Evolutionary conservation across 345 rosid species (phyloP), one percentile per base, ranked within the genome.

Genomic region (Gossypium longicalyx): DNA sequence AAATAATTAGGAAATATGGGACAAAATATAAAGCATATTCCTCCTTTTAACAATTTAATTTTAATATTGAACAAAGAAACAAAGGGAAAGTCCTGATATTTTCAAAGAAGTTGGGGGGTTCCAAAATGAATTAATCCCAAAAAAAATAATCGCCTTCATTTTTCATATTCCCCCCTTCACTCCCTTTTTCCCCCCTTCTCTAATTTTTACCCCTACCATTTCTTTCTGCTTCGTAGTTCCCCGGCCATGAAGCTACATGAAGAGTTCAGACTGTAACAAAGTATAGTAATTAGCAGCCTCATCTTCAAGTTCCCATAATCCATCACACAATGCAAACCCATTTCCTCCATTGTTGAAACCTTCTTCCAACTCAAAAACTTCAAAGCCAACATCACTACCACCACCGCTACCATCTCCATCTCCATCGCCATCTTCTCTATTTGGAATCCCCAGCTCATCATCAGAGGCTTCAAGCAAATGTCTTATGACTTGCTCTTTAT

Each of bases 401-500:
- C 3, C 62, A 12, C 22, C 62, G 54, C 15, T 16, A 13, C 2
- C 54, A 51, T 23, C 85, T 7, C 52, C 52, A 12, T 48, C 52
- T 7, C 52, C 52, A 12, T 48, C 52, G 15, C 38, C 76, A 13
- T 34, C 79, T 12, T 80, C 85, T 29, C 74, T 79, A 56, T 79
- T 85, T 15, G 95, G 97, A 20, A 93, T 88, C 65, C 98, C 98
- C 5, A 93, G 93, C 82, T 93, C 98, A 70, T 93, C 98, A 29
- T 90, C 98, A 0, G 97, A 89, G 1, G 97, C 98, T 85, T 93
- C 92, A 1, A 90, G 88, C 59, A 91, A 86, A 79, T 84, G 97
- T 65, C 88, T 86, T 56, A 93, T 93, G 12, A 91, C 93, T 7
- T 81, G 79, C 74, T 89, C 88, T 1, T 77, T 85, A 19, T 57